Conservation (phyloP, 441 rosid species). For the Brassica balearica region DNA sequence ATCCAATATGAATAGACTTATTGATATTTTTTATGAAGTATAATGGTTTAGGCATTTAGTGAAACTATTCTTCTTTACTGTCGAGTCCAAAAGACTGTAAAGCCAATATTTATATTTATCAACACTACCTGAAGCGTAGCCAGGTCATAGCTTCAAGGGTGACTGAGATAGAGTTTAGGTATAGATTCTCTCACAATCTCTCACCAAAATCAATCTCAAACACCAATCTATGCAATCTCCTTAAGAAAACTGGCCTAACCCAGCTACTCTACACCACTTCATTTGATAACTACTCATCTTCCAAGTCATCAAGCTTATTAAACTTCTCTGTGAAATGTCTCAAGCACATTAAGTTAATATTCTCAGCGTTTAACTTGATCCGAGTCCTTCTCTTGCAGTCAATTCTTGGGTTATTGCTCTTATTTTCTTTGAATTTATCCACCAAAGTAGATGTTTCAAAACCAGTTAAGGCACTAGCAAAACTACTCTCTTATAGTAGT, state of each 20-base stretch:
- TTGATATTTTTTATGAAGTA: background rate
- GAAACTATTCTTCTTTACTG: background rate
- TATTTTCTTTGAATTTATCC: no score
- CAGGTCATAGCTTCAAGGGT: background rate
- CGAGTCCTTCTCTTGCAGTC: background rate
- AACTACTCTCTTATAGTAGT: no score
- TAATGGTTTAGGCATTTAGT: conserved; percentile 7
- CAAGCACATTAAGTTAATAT: conserved; percentile 10
- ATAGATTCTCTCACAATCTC: no score
- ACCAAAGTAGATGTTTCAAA: no score
- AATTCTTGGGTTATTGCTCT: no score
- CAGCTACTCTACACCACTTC: background rate
- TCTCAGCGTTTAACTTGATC: background rate
- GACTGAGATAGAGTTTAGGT: no score
- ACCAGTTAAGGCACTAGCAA: no score
- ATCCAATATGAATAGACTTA: conserved; percentile 6
- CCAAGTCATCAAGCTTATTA: no score
- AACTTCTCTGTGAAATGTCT: conserved; percentile 25
- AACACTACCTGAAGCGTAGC: background rate
- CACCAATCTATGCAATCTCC: background rate
- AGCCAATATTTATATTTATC: background rate
- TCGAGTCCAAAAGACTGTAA: background rate
- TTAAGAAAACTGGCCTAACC: background rate
- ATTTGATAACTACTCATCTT: no score
- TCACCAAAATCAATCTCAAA: no score